Percentiles rank a stretch among this genome's conserved stretches.
phyloP scores from a whole-genome alignment of 75 land plant species.

The Cupressus sempervirens region DNA sequence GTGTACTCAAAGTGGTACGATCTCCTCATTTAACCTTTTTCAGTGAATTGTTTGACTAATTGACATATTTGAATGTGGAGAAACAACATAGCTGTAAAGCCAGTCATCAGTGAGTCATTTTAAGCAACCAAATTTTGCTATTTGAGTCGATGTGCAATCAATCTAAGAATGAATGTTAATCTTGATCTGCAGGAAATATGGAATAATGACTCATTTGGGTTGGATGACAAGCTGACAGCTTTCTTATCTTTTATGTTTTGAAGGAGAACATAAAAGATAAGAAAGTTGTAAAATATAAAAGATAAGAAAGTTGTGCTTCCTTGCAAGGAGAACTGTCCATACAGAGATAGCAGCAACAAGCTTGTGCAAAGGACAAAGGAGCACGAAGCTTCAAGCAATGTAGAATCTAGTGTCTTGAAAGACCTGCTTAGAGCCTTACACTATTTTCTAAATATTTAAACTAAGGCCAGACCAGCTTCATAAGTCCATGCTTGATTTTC shows the following conservation, averaged over 20 bases:
- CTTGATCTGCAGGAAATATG: constrained; percentile 29
- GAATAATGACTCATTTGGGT: constrained; percentile 41
- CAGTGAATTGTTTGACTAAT: no score
- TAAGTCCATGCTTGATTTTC: no score
- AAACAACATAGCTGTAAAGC: background rate
- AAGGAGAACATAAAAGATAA: no score
- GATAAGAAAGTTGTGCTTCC: no score
- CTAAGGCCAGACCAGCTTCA: no score
- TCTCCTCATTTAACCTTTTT: no score
- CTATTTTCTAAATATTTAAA: no score
- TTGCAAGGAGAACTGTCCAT: no score
- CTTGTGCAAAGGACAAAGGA: background rate
- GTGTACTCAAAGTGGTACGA: background rate
- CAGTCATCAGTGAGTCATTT: no score
- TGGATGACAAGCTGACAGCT: constrained; percentile 45
- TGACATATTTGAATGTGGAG: background rate
- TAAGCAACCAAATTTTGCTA: no score
- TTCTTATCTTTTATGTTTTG: no score
- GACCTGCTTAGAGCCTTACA: no score
- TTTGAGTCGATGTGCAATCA: background rate
- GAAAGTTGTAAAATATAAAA: constrained; percentile 10
- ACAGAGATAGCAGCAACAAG: background rate
- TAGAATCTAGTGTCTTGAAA: background rate
- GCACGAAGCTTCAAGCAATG: background rate
- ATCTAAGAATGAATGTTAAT: background rate